Conservation (phyloP, 2,329 filamentous ascomycete genomes). For the Penicillium thymicola region DNA sequence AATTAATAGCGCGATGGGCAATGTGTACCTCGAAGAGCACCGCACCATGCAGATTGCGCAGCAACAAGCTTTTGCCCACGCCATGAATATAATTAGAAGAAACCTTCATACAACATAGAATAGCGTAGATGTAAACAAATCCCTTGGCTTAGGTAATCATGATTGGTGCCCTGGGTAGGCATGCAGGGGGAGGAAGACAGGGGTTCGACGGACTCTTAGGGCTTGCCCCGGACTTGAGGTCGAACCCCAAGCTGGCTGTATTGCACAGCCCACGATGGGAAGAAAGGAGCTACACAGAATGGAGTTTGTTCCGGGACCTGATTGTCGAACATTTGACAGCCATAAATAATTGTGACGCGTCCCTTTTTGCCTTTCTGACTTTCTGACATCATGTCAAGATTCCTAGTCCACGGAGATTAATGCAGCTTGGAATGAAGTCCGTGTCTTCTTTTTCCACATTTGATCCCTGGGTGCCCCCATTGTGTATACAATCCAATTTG, state of each 20-base stretch:
- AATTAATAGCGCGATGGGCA: not conserved
- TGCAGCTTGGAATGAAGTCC: conserved; percentile 16
- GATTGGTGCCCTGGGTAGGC: not conserved
- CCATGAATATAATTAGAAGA: not conserved
- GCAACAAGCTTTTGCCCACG: not conserved
- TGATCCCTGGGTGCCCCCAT: not conserved
- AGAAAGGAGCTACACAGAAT: not conserved
- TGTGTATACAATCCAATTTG: not conserved
- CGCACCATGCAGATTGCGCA: not conserved
- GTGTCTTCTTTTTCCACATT: conserved; percentile 2
- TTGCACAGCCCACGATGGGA: not conserved
- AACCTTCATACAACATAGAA: not conserved
- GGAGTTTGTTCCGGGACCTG: not conserved
- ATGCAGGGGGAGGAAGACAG: conserved; percentile 6
- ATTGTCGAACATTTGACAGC: not conserved
- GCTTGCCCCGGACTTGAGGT: not conserved
- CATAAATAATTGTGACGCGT: not conserved
- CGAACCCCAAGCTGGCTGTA: not conserved
- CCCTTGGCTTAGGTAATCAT: not conserved
- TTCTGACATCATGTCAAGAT: conserved; percentile 14
- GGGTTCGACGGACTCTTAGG: not conserved
- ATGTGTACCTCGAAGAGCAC: not conserved
- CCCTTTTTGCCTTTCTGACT: not conserved
- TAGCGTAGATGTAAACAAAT: not conserved
- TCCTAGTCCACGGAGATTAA: conserved; percentile 14